Conservation (phyloP, 176 grass and related monocot genomes). For the Poa annua region DNA sequence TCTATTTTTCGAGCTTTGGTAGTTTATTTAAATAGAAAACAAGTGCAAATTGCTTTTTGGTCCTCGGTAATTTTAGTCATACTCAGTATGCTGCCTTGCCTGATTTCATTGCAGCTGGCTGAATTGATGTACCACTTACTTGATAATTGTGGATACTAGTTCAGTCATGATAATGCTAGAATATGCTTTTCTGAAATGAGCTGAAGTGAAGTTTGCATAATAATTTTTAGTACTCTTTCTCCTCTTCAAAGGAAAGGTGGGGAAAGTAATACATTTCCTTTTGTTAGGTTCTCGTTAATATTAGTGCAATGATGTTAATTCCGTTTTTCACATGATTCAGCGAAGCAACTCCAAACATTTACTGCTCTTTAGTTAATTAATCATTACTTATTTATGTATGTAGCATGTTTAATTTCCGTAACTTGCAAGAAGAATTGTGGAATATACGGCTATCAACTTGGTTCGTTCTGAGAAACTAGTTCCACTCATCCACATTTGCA, state of each 20-base stretch:
- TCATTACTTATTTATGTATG: neutral
- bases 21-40: neutral
- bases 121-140: neutral
- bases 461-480: neutral
- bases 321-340: neutral
- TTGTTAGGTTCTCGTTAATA: conserved; percentile 1
- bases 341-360: neutral
- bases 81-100: neutral
- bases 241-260: neutral
- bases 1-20: neutral
- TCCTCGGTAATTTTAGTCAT: neutral
- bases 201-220: neutral
- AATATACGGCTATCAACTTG: neutral
- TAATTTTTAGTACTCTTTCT: neutral
- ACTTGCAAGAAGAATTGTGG: neutral
- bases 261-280: neutral
- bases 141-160: neutral
- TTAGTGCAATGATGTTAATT: neutral
- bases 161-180: neutral
- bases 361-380: neutral
- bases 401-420: neutral
- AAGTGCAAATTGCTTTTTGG: neutral
- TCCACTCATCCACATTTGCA: neutral
- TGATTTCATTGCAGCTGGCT: neutral
- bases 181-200: neutral